Percentiles rank a stretch among this genome's conserved stretches.
These are phyloP conservation scores for Arachis stenosperma DNA, from an alignment of 306 rosid genomes.

Conservation along the genomic window DNA sequence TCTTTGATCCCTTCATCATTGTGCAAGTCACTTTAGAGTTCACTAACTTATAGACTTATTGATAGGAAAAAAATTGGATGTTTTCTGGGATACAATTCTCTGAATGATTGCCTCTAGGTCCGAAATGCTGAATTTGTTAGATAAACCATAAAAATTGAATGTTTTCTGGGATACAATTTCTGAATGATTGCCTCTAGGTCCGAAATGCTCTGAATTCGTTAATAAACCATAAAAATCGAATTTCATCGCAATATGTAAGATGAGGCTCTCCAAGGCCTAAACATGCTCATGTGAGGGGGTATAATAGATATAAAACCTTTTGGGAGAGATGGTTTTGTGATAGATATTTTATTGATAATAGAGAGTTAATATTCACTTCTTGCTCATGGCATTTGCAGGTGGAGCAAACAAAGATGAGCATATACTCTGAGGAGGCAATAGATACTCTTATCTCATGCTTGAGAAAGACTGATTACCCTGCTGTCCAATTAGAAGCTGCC, in stretches of 20 bases:
- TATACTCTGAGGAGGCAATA: constrained; percentile 92
- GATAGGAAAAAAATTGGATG: not conserved
- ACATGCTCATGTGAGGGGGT: too few relatives aligned
- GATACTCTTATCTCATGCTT: constrained; percentile 86
- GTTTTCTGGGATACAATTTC: constrained; percentile 4
- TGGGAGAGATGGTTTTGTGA: not conserved
- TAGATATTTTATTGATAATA: constrained; percentile 7
- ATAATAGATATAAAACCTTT: too few relatives aligned
- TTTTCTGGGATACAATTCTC: constrained; percentile 9
- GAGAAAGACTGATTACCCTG: constrained; percentile 61
- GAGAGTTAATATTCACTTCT: constrained; percentile 21
- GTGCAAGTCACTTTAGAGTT: too few relatives aligned
- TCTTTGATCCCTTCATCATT: too few relatives aligned
- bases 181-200: constrained; percentile 16
- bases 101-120: constrained; percentile 16
- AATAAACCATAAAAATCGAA: not conserved
- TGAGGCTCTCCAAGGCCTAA: too few relatives aligned
- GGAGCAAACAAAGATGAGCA: constrained; percentile 91
- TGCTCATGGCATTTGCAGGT: constrained; percentile 51
- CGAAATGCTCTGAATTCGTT: not conserved
- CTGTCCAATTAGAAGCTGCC: constrained; percentile 73
- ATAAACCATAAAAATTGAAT: not conserved
- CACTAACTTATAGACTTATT: too few relatives aligned
- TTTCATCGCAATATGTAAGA: too few relatives aligned
- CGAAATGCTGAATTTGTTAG: not conserved